Evolutionary conservation across 768 basidiomycete species (phyloP), one percentile per base, ranked within the genome.

Genomic region (Lentinula sp.): DNA sequence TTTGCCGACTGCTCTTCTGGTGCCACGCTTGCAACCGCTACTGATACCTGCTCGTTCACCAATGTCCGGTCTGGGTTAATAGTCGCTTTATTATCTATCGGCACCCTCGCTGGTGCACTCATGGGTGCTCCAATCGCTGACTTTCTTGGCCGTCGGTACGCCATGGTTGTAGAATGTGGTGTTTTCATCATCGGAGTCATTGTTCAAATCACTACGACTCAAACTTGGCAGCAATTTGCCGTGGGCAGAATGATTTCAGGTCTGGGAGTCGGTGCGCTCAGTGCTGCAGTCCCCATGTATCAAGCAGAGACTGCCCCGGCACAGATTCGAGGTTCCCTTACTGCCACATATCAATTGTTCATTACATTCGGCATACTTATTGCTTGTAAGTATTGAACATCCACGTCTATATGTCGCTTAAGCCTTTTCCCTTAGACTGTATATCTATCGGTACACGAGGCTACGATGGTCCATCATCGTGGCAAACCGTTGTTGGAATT

Each of bases 301-400:
- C 84, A 87, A 79, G 85, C 86, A 8, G 88, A 90, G 70, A 85
- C 85, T 0, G 87, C 87, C 0, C 90, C 89, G 12, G 77, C 85
- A 10, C 82, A 88, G 64, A 84, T 91, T 60, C 81, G 89, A 57
- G 88, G 90, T 3, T 82, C 86, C 1, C 72, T 87, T 35, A 88
- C 86, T 39, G 82, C 82, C 2, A 82, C 82, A 4, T 83, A 81
- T 64, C 83, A 85, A 66, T 73, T 86, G 13, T 85, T 87, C 72
- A 87, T 88, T 66, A 88, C 87, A 0, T 77, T 86, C 62, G 88
- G 88, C 66, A 88, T 87, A 63, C 78, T 88, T 36, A 79, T 87
- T 45, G 84, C 87, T 37, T 87, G 81, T 83, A 64, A 52, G 80
- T 74, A 6, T 59, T 8, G 39, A 28, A 28, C 28, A 28, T 28